Evolutionary conservation across 495 filamentous ascomycete species (phyloP).

Genomic region (Delitschia confertaspora): DNA sequence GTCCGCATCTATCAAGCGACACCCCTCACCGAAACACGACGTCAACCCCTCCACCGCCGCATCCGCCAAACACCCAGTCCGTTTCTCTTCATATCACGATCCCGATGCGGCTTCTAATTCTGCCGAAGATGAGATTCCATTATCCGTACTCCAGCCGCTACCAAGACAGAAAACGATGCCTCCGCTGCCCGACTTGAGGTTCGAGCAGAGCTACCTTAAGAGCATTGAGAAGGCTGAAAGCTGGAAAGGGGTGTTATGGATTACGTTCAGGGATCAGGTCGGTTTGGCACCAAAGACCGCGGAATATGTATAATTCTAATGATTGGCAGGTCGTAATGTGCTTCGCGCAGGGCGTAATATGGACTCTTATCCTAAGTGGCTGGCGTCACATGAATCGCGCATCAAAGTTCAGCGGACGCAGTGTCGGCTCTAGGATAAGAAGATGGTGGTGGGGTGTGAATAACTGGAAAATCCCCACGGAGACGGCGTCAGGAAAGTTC

Average conservation of each 20-base stretch:
- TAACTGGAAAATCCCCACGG: constrained; percentile 60
- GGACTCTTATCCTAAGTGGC: constrained; percentile 66
- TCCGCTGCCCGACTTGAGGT: constrained; percentile 84
- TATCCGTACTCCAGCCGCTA: constrained; percentile 35
- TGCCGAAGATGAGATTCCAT: constrained; percentile 37
- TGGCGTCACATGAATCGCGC: constrained; percentile 78
- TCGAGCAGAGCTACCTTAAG: constrained; percentile 93
- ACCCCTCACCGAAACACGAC: constrained; percentile 64
- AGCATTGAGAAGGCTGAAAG: constrained; percentile 69
- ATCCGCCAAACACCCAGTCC: constrained; percentile 31
- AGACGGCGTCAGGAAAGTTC: constrained; percentile 26
- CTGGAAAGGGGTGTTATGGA: constrained; percentile 67
- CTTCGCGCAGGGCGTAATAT: constrained; percentile 72
- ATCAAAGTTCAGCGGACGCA: constrained; percentile 59
- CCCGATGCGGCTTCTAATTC: constrained; percentile 25
- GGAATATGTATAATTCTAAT: constrained; percentile 5
- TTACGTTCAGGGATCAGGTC: constrained; percentile 85
- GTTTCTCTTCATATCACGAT: constrained; percentile 12
- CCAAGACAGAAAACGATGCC: constrained; percentile 54
- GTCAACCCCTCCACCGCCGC: constrained; percentile 70
- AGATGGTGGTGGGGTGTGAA: constrained; percentile 91
- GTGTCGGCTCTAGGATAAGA: constrained; percentile 59
- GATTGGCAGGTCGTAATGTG: constrained; percentile 62
- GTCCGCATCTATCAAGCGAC: constrained; percentile 60
- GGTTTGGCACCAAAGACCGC: constrained; percentile 18